A percentile compares a stretch with the other conserved stretches of the same genome.
phyloP scores from a whole-genome alignment of 106 monocot genomes.

The Dioscorea alata region DNA sequence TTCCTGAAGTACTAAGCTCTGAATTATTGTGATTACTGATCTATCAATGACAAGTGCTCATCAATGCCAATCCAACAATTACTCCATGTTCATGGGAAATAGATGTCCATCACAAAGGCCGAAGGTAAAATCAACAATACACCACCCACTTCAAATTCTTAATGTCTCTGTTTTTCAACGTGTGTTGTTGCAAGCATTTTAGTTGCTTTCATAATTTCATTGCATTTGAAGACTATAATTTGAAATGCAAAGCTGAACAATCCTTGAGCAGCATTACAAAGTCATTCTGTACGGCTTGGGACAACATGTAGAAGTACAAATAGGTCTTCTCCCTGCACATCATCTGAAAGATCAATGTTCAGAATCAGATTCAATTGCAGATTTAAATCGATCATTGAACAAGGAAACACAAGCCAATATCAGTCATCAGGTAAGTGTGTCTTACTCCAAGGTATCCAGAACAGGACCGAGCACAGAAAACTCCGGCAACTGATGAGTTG shows the following conservation, averaged over 20 bases:
- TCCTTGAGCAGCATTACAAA: conserved; percentile 14
- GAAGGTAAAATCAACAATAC: conserved; percentile 29
- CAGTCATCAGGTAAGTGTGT: neutral
- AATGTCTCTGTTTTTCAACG: neutral
- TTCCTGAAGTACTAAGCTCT: conserved; percentile 9
- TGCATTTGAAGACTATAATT: conserved; percentile 1
- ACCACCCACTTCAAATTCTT: neutral
- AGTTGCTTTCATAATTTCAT: conserved; percentile 6
- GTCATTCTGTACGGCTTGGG: neutral
- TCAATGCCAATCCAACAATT: conserved; percentile 49
- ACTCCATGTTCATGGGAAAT: conserved; percentile 50
- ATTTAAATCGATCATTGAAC: no score
- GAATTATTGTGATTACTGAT: no score
- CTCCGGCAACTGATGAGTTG: neutral
- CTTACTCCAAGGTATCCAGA: neutral
- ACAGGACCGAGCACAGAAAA: no score
- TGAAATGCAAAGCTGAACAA: conserved; percentile 10
- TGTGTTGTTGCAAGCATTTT: neutral
- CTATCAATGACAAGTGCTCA: conserved; percentile 65
- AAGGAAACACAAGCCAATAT: neutral
- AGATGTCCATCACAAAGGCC: conserved; percentile 48
- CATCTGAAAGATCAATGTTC: neutral
- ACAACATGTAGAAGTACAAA: conserved; percentile 7
- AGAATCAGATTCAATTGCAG: neutral
- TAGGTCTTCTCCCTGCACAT: conserved; percentile 1